Conservation (phyloP, 331 rosid genomes). For the Arachis monticola region DNA sequence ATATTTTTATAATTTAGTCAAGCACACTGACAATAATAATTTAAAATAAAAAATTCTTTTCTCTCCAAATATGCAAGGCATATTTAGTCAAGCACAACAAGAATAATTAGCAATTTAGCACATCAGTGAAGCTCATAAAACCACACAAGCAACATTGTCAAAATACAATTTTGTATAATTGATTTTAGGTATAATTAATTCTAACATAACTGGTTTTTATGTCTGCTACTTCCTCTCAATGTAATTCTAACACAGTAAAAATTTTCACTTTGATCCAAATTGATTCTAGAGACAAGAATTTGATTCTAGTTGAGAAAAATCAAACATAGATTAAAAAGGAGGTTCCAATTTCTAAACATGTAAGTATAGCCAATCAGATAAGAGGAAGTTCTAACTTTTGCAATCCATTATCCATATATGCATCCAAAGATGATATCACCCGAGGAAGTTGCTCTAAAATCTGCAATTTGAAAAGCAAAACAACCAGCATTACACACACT, state of each 20-base stretch:
- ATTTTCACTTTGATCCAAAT: too few species aligned
- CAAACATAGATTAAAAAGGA: too few species aligned
- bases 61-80: conserved; percentile 20
- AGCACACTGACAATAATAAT: neutral
- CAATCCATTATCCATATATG: conserved; percentile 75
- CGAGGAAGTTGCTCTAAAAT: conserved; percentile 79
- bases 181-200: neutral
- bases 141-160: neutral
- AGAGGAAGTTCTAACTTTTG: conserved; percentile 61
- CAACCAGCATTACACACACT: neutral
- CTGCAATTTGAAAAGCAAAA: conserved; percentile 48
- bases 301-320: too few species aligned
- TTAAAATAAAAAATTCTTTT: neutral
- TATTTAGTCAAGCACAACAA: conserved; percentile 4
- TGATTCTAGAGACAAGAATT: too few species aligned
- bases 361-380: neutral
- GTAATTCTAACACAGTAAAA: too few species aligned
- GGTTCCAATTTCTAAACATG: too few species aligned
- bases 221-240: too few species aligned
- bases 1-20: too few species aligned
- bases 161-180: too few species aligned
- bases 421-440: conserved; percentile 83
- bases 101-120: conserved; percentile 22
- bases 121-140: neutral
- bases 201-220: neutral